Conservation (phyloP, 1,284 basidiomycete genomes). For the Malassezia sympodialis region DNA sequence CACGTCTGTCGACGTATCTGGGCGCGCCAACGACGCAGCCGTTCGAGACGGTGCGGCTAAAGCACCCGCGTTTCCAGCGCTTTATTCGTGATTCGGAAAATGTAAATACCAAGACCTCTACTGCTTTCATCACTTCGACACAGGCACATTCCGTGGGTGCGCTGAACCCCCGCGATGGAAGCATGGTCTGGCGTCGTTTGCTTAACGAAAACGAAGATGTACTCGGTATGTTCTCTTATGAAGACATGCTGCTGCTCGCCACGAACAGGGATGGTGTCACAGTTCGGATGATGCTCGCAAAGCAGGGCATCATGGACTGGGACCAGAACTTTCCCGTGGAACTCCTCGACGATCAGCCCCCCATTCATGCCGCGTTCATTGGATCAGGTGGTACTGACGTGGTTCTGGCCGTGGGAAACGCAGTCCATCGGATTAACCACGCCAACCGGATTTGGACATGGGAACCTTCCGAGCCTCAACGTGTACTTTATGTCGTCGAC, state of each 20-base stretch:
- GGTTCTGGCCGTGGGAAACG: neutral
- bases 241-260: slow-evolving; percentile 1
- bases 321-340: neutral
- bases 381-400: neutral
- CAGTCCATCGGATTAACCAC: neutral
- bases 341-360: neutral
- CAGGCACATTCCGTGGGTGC: slow-evolving; percentile 68
- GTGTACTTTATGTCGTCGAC: slow-evolving; percentile 19
- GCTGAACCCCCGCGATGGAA: slow-evolving; percentile 62
- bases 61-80: slow-evolving; percentile 47
- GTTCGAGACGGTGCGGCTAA: slow-evolving; percentile 20
- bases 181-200: slow-evolving; percentile 70
- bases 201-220: slow-evolving; percentile 62
- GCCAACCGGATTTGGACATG: slow-evolving; percentile 6
- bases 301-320: slow-evolving; percentile 61
- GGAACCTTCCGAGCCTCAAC: slow-evolving; percentile 1
- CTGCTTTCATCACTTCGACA: slow-evolving; percentile 62
- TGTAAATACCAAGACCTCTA: slow-evolving; percentile 48
- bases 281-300: slow-evolving; percentile 61
- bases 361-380: neutral
- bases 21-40: slow-evolving; percentile 12
- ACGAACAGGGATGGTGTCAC: slow-evolving; percentile 38
- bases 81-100: slow-evolving; percentile 33
- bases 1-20: slow-evolving; percentile 9
- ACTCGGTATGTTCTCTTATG: slow-evolving; percentile 7